Evolutionary conservation across 805 yeast genomes (phyloP), one percentile per base, ranked within the genome.

Genomic region (Saccharomycopsis capsularis): DNA sequence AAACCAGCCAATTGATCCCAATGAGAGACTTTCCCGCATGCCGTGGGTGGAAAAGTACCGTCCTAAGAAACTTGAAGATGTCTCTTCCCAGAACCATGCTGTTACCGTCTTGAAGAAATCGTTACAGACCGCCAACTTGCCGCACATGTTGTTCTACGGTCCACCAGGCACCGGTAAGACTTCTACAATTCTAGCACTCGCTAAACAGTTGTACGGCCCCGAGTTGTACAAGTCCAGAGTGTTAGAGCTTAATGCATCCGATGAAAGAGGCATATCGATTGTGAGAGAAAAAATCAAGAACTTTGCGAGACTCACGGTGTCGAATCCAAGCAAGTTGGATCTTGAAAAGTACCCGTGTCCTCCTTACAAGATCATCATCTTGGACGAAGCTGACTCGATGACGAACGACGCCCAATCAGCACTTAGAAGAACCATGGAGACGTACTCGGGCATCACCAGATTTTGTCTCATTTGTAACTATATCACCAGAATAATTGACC

Each of bases 331-430:
- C 1, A 69, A 73, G 15, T 82, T 80, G 37, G 93, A 85, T 58
- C 65, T 76, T 44, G 76, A 69, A 37, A 75, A 79, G 18, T 90
- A 89, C 66, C 96, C 98, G 1, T 91, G 98, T 62, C 98, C 99
- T 1, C 97, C 98, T 3, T 93, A 86, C 66, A 93, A 93, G 63
- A 79, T 93, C 58, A 84, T 93, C 55, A 86, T 93, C 39, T 68
- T 93, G 47, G 97, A 90, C 68, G 97, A 90, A 65, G 97, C 97
- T 0, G 97, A 93, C 64, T 87, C 96, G 11, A 93, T 93, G 97
- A 93, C 99, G 7, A 77, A 87, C 39, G 97, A 88, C 59, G 99
- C 99, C 0, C 99, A 93, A 63, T 79, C 89, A 48, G 99, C 99
- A 1, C 71, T 93, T 55, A 79, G 99, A 68, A 77, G 99, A 65